phyloP scores from a whole-genome alignment of 176 grass and related monocot genomes.

The Olyra latifolia region DNA sequence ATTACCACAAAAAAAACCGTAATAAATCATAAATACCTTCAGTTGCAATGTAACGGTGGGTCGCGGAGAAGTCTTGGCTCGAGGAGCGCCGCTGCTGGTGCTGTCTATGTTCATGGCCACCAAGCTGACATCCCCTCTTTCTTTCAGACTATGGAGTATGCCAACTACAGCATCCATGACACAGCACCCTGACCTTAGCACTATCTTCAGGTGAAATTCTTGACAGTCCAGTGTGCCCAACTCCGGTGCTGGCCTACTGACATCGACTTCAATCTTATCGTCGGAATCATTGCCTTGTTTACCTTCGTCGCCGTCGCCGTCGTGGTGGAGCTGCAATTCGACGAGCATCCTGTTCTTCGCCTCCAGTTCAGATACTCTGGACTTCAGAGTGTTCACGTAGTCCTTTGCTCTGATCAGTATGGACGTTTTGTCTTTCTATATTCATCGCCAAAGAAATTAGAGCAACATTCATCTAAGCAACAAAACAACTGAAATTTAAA shows the following conservation, averaged over 20 bases:
- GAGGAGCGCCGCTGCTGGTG: neutral
- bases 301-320: neutral
- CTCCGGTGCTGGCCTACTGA: neutral
- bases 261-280: neutral
- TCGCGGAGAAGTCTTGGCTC: neutral
- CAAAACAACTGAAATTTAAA: neutral
- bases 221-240: neutral
- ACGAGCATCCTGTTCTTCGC: slow-evolving; percentile 30
- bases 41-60: slow-evolving; percentile 5
- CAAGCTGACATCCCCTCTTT: neutral
- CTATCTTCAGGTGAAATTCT: slow-evolving; percentile 14
- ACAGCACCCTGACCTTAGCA: neutral
- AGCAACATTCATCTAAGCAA: neutral
- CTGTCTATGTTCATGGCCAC: slow-evolving; percentile 6
- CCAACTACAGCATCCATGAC: slow-evolving; percentile 6
- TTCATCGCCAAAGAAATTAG: neutral
- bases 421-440: slow-evolving; percentile 48
- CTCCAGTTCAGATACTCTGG: slow-evolving; percentile 30
- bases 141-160: slow-evolving; percentile 29
- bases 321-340: neutral
- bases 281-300: neutral
- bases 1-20: no score
- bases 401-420: slow-evolving; percentile 38
- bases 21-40: neutral
- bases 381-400: slow-evolving; percentile 30